Evolutionary conservation across 2,329 filamentous ascomycete genomes (phyloP), one percentile per base, ranked within the genome.

Genomic region (Pseudodiploospora longispora): DNA sequence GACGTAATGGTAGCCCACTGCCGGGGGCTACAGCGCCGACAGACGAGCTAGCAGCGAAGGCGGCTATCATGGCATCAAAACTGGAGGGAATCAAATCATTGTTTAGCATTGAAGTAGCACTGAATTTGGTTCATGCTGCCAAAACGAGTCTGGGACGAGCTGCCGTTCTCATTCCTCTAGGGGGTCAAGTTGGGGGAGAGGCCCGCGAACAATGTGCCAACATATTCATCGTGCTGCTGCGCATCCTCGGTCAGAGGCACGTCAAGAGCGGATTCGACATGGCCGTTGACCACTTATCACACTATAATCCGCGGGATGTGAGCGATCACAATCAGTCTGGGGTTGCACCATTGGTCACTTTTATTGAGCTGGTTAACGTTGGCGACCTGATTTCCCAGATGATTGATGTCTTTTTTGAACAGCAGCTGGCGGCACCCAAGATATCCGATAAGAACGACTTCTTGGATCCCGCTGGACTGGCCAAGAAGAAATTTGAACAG

Each of bases 401-500:
- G 93, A 81, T 98, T 47, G 93, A 98, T 60, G 89, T 98, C 31
- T 98, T 98, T 61, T 98, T 95, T 66, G 86, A 95, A 60, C 93
- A 97, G 66, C 93, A 98, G 67, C 77, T 98, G 29, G 81, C 89
- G 5, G 78, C 80, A 1, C 79, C 85, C 10, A 86, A 86, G 56
- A 82, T 98, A 42, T 85, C 85, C 1, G 91, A 97, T 60, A 82
- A 86, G 36, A 94, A 95, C 60, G 93, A 98, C 66, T 98, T 98
- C 58, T 73, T 98, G 39, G 88, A 95, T 58, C 85, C 89, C 19
- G 87, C 90, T 0, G 85, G 86, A 30, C 84, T 96, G 55, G 90
- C 93, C 52, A 98, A 98, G 78, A 97, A 96, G 70, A 89, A 87
- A 52, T 98, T 97, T 57, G 93, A 98, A 71, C 90, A 96, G 60